Conservation (phyloP, 768 basidiomycete species). For the Lyophyllum atratum region DNA sequence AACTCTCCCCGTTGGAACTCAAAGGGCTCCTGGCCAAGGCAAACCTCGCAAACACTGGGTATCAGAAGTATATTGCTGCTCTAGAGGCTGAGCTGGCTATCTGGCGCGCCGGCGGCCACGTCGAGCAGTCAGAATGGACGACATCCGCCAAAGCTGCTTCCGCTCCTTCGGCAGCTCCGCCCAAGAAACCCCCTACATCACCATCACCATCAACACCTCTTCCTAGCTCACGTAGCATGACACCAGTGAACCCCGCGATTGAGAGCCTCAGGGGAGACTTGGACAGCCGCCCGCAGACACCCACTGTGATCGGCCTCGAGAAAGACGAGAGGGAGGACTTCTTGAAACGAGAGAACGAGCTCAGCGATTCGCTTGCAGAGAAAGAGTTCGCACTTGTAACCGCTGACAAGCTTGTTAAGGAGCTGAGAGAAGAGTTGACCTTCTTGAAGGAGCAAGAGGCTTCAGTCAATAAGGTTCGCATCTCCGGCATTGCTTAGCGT, state of each 20-base stretch:
- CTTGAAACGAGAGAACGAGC: slow-evolving; percentile 92
- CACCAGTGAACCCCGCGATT: slow-evolving; percentile 72
- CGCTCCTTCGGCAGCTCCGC: slow-evolving; percentile 49
- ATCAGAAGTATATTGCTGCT: slow-evolving; percentile 84
- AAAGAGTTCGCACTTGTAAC: slow-evolving; percentile 79
- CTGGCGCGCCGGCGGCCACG: slow-evolving; percentile 87
- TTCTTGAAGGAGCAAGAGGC: slow-evolving; percentile 93
- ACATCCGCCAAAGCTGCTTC: slow-evolving; percentile 59
- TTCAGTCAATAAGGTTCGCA: slow-evolving; percentile 66
- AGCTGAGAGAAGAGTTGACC: slow-evolving; percentile 84
- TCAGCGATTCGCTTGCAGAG: slow-evolving; percentile 91
- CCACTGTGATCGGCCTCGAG: slow-evolving; percentile 83
- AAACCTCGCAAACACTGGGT: slow-evolving; percentile 78
- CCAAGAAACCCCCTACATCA: slow-evolving; percentile 68
- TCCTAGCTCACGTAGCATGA: slow-evolving; percentile 57
- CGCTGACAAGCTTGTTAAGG: slow-evolving; percentile 85
- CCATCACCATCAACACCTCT: slow-evolving; percentile 59
- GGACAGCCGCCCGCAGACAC: slow-evolving; percentile 90
- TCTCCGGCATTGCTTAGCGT: slow-evolving; percentile 1
- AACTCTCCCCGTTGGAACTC: slow-evolving; percentile 94
- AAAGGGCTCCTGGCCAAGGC: slow-evolving; percentile 91
- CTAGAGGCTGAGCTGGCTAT: slow-evolving; percentile 89
- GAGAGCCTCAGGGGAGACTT: slow-evolving; percentile 72
- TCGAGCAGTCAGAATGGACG: slow-evolving; percentile 85
- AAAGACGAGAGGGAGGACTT: slow-evolving; percentile 99